These are phyloP conservation scores for Thelonectria blattea DNA, from an alignment of 2,329 filamentous ascomycete species.

Conservation along the genomic window DNA sequence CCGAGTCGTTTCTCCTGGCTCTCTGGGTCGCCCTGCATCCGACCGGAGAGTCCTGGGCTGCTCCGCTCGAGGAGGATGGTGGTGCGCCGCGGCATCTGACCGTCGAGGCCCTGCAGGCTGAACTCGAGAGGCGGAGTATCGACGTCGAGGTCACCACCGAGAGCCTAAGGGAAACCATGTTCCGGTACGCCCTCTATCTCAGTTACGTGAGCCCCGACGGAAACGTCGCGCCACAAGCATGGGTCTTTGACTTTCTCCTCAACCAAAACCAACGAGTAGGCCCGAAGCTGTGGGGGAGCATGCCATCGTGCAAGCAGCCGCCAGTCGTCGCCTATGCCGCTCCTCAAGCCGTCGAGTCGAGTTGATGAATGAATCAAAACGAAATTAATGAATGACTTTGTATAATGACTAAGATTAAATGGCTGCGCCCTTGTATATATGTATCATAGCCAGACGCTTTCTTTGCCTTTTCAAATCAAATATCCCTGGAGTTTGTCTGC, in stretches of 20 bases:
- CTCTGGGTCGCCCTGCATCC: slow-evolving; percentile 37
- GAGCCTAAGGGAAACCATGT: slow-evolving; percentile 37
- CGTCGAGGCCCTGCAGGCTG: slow-evolving; percentile 26
- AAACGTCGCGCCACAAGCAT: slow-evolving; percentile 39
- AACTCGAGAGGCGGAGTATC: slow-evolving; percentile 11
- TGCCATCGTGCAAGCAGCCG: background rate
- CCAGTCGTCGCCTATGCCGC: slow-evolving; percentile 6
- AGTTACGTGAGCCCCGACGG: slow-evolving; percentile 40
- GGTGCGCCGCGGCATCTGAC: slow-evolving; percentile 6
- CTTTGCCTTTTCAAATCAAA: background rate
- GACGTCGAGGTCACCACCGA: slow-evolving; percentile 27
- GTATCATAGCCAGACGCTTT: slow-evolving; percentile 11
- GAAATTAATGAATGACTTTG: background rate
- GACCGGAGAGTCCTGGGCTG: slow-evolving; percentile 34
- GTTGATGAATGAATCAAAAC: background rate
- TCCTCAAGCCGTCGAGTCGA: background rate
- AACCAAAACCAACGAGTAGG: slow-evolving; percentile 10
- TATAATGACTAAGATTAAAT: slow-evolving; percentile 16
- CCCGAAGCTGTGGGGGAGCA: background rate
- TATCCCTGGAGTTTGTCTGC: no score
- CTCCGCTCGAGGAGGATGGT: background rate
- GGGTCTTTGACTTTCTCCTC: slow-evolving; percentile 38
- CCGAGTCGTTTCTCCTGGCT: slow-evolving; percentile 42
- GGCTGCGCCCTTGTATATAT: slow-evolving; percentile 7
- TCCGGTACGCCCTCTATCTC: slow-evolving; percentile 45